Evolutionary conservation across 345 rosid species (phyloP).

Genomic region (Eucalyptus marginata): DNA sequence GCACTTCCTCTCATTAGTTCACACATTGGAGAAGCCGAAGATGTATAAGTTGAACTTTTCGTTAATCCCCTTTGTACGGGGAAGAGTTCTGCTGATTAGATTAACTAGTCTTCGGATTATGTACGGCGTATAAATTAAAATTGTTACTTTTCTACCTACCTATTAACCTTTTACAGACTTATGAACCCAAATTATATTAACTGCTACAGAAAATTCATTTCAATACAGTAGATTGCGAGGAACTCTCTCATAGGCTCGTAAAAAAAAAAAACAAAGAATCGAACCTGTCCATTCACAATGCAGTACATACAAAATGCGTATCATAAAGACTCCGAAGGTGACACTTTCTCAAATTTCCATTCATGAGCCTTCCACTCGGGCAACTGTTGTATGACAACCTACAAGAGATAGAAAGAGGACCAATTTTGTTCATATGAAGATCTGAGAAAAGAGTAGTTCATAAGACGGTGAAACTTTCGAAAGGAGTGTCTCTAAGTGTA

Average conservation of each 20-base stretch:
- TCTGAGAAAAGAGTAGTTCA: neutral
- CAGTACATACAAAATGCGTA: neutral
- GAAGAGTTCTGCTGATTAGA: neutral
- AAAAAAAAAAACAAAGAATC: neutral
- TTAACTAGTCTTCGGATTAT: neutral
- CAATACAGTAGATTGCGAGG: neutral
- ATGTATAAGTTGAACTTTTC: neutral
- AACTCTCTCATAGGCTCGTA: neutral
- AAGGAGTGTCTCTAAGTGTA: neutral
- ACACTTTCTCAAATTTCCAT: slow-evolving; percentile 41
- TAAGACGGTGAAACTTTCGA: neutral
- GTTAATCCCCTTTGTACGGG: neutral
- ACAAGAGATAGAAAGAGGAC: neutral
- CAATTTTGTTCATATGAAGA: neutral
- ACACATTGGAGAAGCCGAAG: neutral
- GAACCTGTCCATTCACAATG: neutral
- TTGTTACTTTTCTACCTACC: neutral
- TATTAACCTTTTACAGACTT: neutral
- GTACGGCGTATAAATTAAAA: neutral
- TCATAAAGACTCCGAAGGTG: neutral
- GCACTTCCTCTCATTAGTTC: neutral
- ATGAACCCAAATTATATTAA: neutral
- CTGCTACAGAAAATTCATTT: neutral
- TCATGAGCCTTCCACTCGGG: slow-evolving; percentile 98
- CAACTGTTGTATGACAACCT: slow-evolving; percentile 81